These are phyloP conservation scores for Neopestalotiopsis sp. DNA, from an alignment of 2,329 filamentous ascomycete species.

Conservation along the genomic window DNA sequence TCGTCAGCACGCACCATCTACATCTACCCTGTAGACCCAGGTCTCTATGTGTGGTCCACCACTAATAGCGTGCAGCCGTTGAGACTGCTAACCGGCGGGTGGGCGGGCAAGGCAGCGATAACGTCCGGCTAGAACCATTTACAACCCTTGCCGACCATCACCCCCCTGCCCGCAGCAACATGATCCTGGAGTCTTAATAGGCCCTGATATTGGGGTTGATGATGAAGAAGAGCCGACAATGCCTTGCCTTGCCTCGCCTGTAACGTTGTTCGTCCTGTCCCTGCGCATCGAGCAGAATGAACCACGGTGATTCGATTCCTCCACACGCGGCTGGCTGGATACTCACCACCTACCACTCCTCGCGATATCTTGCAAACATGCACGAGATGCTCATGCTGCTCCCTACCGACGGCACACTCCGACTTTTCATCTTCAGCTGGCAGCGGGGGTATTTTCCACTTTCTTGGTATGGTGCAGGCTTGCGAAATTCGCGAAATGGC, in stretches of 20 bases:
- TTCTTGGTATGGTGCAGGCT: neutral
- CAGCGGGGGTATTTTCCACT: neutral
- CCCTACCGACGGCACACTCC: neutral
- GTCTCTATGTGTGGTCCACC: neutral
- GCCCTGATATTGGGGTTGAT: slow-evolving; percentile 5
- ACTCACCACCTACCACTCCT: neutral
- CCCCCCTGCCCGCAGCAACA: neutral
- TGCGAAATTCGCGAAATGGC: neutral
- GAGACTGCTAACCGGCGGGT: slow-evolving; percentile 14
- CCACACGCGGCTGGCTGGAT: neutral
- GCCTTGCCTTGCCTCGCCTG: slow-evolving; percentile 14
- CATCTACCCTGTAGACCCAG: too few species aligned
- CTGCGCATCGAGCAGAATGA: neutral
- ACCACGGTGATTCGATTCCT: neutral
- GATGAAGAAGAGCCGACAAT: slow-evolving; percentile 17
- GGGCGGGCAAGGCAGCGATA: slow-evolving; percentile 17
- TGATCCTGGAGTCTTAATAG: slow-evolving; percentile 10
- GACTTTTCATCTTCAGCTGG: slow-evolving; percentile 7
- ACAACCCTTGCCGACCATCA: slow-evolving; percentile 5
- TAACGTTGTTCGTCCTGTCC: slow-evolving; percentile 1
- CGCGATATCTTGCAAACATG: neutral
- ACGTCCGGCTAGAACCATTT: slow-evolving; percentile 15
- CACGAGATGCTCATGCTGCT: neutral
- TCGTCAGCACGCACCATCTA: neutral
- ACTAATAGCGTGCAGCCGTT: slow-evolving; percentile 5